phyloP scores from a whole-genome alignment of 257 asterid species.

The Nicotiana sylvestris region DNA sequence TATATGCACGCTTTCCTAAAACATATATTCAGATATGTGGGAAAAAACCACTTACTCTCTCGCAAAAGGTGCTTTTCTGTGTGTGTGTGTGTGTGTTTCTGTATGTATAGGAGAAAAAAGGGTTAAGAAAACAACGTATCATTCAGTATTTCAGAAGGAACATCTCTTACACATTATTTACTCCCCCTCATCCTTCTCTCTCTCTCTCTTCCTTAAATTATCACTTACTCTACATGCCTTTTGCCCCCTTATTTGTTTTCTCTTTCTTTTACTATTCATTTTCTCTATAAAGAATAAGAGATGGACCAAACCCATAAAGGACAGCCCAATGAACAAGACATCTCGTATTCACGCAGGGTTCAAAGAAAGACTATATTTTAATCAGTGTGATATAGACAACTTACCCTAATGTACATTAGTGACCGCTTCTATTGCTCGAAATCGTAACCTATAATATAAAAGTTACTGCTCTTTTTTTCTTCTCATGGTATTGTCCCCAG shows the following conservation, averaged over 20 bases:
- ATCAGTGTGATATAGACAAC: too few relatives aligned
- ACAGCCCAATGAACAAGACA: too few relatives aligned
- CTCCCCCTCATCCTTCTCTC: slow-evolving; percentile 14
- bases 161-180: slow-evolving; percentile 28
- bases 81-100: background rate
- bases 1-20: slow-evolving; percentile 7
- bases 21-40: background rate
- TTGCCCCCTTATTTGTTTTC: slow-evolving; percentile 19
- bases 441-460: too few relatives aligned
- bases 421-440: too few relatives aligned
- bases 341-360: too few relatives aligned
- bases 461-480: too few relatives aligned
- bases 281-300: background rate
- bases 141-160: slow-evolving; percentile 33
- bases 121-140: slow-evolving; percentile 37
- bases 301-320: background rate
- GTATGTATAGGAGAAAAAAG: background rate
- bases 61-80: slow-evolving; percentile 29
- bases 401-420: too few relatives aligned
- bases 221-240: slow-evolving; percentile 21
- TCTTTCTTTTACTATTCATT: background rate
- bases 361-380: too few relatives aligned
- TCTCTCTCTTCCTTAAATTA: slow-evolving; percentile 20
- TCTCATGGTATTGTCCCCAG: too few relatives aligned
- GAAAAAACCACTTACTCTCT: slow-evolving; percentile 11